phyloP scores from a whole-genome alignment of 1,139 yeast genomes.

The Pichia sp. region DNA sequence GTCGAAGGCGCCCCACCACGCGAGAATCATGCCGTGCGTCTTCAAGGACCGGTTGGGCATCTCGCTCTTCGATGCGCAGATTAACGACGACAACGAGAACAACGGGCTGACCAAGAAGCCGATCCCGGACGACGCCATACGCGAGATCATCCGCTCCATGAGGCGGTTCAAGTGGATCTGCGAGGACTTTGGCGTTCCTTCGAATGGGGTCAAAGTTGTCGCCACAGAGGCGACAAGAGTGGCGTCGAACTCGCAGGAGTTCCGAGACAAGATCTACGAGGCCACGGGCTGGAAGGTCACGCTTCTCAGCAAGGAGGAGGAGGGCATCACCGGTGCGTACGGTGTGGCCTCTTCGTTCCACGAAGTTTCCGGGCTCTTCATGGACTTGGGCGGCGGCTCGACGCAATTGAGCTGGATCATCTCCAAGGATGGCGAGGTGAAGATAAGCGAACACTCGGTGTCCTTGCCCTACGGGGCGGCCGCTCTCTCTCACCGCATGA shows the following conservation, averaged over 20 bases:
- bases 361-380: conserved; percentile 55
- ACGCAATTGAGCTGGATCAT: conserved; percentile 62
- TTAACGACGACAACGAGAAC: conserved; percentile 32
- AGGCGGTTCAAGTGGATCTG: conserved; percentile 59
- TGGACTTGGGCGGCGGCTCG: conserved; percentile 67
- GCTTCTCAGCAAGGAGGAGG: conserved; percentile 52
- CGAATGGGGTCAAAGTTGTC: conserved; percentile 54
- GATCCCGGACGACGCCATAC: conserved; percentile 51
- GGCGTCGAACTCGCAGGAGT: conserved; percentile 55
- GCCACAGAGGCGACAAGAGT: conserved; percentile 67
- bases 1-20: conserved; percentile 58
- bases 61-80: conserved; percentile 57
- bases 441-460: conserved; percentile 50
- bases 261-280: conserved; percentile 46
- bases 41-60: conserved; percentile 66
- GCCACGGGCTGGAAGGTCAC: conserved; percentile 62
- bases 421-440: conserved; percentile 48
- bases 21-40: conserved; percentile 65
- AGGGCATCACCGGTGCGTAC: conserved; percentile 58
- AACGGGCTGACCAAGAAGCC: conserved; percentile 37
- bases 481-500: conserved; percentile 50
- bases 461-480: conserved; percentile 68
- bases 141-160: conserved; percentile 55
- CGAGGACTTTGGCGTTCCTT: conserved; percentile 61
- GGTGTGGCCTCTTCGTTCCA: conserved; percentile 68